phyloP scores from a whole-genome alignment of 2,329 filamentous ascomycete species.

The Penicillium sp. region DNA sequence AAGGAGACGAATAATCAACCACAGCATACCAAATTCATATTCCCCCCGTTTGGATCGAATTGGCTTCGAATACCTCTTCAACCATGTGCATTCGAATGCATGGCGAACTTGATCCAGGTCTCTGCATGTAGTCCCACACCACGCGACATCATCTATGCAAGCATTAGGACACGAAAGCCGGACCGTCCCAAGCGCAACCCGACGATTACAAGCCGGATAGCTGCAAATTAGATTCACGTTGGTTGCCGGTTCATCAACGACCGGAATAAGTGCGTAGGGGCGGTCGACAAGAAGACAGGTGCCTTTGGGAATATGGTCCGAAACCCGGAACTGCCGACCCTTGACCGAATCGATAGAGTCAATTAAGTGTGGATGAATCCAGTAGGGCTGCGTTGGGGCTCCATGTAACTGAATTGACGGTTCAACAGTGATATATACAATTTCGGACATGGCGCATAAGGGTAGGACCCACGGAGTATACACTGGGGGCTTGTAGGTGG shows the following conservation, averaged over 20 bases:
- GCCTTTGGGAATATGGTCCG: constrained; percentile 24
- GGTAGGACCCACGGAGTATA: background rate
- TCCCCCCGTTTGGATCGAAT: constrained; percentile 31
- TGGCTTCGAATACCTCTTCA: constrained; percentile 23
- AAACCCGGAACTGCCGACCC: constrained; percentile 32
- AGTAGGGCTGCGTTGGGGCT: constrained; percentile 14
- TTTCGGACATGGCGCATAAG: constrained; percentile 16
- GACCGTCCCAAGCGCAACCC: constrained; percentile 1
- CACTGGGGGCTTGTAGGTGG: background rate
- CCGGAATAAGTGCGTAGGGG: constrained; percentile 34
- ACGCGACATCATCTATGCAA: constrained; percentile 29
- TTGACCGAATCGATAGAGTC: constrained; percentile 29
- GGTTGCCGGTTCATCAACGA: constrained; percentile 26
- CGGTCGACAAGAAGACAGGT: constrained; percentile 29
- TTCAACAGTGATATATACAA: constrained; percentile 21
- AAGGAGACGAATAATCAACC: constrained; percentile 34
- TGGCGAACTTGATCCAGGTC: constrained; percentile 25
- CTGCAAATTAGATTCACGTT: constrained; percentile 31
- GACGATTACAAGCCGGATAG: constrained; percentile 29
- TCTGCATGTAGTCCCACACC: constrained; percentile 27
- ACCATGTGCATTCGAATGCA: constrained; percentile 32
- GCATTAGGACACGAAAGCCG: constrained; percentile 20
- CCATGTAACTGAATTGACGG: constrained; percentile 9
- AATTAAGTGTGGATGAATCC: constrained; percentile 31
- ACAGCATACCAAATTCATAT: constrained; percentile 36